Base-by-base conservation (phyloP, 441 rosid genomes). In the Euphorbia corollata region DNA sequence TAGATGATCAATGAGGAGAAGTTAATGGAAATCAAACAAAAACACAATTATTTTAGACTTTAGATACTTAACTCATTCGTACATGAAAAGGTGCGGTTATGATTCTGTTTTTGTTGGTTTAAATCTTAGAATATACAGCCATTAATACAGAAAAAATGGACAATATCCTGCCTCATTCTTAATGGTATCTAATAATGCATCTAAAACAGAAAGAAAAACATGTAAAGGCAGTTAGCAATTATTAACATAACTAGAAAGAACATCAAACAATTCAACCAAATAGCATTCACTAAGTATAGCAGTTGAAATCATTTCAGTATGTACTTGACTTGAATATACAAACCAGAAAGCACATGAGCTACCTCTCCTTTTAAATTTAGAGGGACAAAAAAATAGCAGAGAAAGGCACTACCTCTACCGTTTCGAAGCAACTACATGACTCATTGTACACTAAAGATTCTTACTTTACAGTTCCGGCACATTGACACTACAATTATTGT, bases 101-200 rank as follows among this genome's bases (percentile, higher is more conserved):
- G 48, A 36, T 56, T 6, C 60, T 23, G 15, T 1, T 56, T 56
- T 57, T 11, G 20, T 39, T 8, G 11, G 8, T 39, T 18, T 24
- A 20, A 9, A 51, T 10, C 39, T 19, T 19, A 39, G 3, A 0
- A 36, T 19, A 1, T 19, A 59, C 36, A 16, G 39, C 63, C 63
- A 38, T 9, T 36, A 5, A n/a, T n/a, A 51, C 23, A 18, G 32
- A 6, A 59, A 59, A 3, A 8, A 59, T 30, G 63, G 63, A 30
- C 2, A 32, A 5, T 16, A 24, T 11, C 9, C 16, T 23, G 34
- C 34, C 27, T 56, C 6, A 8, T 5, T 12, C 10, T 55, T 6
- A 56, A 56, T 23, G 34, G 56, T 51, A 56, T 56, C 60, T 24
- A 23, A n/a, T 24, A 56, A 56, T 23, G 60, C 60, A 56, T 24